Evolutionary conservation across 371 early-diverging fungal species (phyloP), one percentile per base, ranked within the genome.

Genomic region (Mucor racemosus): DNA sequence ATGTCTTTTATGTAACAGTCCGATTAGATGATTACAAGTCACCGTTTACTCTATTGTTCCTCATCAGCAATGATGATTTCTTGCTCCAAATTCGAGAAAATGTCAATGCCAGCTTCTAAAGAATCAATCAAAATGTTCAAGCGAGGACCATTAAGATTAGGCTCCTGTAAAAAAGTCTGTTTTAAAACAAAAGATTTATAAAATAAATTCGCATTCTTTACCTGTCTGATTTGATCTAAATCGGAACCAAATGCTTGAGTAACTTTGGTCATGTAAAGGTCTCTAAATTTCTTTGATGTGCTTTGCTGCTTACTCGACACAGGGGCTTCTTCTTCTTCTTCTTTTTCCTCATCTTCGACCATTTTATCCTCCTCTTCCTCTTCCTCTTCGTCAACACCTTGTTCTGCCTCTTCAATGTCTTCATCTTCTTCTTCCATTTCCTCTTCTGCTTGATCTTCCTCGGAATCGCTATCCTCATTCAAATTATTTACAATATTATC

Each of bases 201-300:
- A 3, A 26, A 26, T 3, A 26, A 26, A 26, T 26, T 3, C 26
- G 3, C 17, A 61, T n/a, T 15, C 11, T 33, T 36, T 70, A 81
- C 81, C 76, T 82, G 82, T 73, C 82, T 66, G 48, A 82, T 76
- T 46, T 68, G 66, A 64, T 82, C 82, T 41, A 82, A 62, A 61
- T 79, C 82, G 13, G 69, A 69, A n/a, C 80, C 76, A 64, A 82
- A 82, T 19, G 80, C 82, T 44, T 72, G 75, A 3, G 82, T 82
- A 4, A 82, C 59, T 62, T 78, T 71, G 13, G 63, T 73, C 78
- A 82, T 82, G 41, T 79, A 82, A 31, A 63, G 63, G 56, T 79
- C 75, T 65, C 82, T 59, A 56, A 82, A 82, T 21, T 59, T 61
- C 33, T 71, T 64, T 14, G 70, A 34, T 58, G 69, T 61, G 42